Evolutionary conservation across 306 rosid species (phyloP).

Genomic region (Glycine latifolia): DNA sequence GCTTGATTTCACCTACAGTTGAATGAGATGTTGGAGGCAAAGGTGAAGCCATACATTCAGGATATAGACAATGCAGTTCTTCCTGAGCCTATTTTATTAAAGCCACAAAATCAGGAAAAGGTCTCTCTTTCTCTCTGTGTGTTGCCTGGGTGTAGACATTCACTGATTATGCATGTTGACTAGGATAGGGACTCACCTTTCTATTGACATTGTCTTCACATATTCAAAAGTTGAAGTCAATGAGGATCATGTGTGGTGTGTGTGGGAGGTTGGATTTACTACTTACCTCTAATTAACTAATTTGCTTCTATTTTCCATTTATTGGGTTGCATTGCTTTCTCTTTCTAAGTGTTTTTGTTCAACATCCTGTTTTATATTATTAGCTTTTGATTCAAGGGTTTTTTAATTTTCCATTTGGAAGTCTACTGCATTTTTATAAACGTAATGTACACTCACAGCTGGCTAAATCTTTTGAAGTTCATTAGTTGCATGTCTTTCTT

Average conservation of each 20-base stretch:
- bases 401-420: not conserved
- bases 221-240: too few relatives aligned
- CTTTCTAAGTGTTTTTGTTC: not conserved
- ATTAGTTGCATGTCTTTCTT: not conserved
- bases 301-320: too few relatives aligned
- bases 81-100: constrained; percentile 73
- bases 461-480: constrained; percentile 5
- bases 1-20: constrained; percentile 60
- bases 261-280: too few relatives aligned
- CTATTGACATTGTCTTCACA: constrained; percentile 8
- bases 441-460: not conserved
- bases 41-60: constrained; percentile 75
- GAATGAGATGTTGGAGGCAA: constrained; percentile 85
- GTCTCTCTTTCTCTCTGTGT: constrained; percentile 44
- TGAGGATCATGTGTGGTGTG: too few relatives aligned
- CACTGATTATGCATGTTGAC: constrained; percentile 38
- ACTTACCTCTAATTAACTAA: too few relatives aligned
- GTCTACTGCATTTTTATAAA: not conserved
- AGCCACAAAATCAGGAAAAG: constrained; percentile 66
- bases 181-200: constrained; percentile 7
- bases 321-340: too few relatives aligned
- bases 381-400: not conserved
- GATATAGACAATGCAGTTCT: constrained; percentile 60
- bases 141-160: not conserved
- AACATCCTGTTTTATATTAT: not conserved